phyloP scores from a whole-genome alignment of 2,329 filamentous ascomycete genomes.

The Colletotrichum acutatum region DNA sequence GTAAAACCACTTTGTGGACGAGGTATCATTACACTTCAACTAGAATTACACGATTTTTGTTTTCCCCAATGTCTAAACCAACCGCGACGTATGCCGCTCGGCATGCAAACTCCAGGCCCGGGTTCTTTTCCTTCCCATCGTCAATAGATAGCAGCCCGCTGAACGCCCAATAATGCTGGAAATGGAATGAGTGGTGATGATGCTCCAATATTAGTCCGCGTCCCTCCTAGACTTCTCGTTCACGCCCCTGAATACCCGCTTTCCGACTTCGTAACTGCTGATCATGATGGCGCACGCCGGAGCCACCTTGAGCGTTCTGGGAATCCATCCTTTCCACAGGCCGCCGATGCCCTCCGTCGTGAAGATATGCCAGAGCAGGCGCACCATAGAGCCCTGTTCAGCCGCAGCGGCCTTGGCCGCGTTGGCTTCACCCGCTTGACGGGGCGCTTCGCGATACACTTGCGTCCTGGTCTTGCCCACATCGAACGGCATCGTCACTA shows the following conservation, averaged over 20 bases:
- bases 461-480: constrained; percentile 97
- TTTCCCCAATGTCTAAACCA: constrained; percentile 23
- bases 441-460: constrained; percentile 72
- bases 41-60: constrained; percentile 20
- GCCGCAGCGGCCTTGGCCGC: constrained; percentile 60
- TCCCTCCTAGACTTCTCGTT: constrained; percentile 64
- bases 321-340: constrained; percentile 91
- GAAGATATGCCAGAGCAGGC: constrained; percentile 92
- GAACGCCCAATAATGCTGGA: constrained; percentile 33
- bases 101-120: constrained; percentile 26
- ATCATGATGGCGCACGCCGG: constrained; percentile 99
- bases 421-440: constrained; percentile 45
- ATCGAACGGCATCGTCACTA: constrained; percentile 94
- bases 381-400: constrained; percentile 81
- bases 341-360: constrained; percentile 83
- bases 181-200: constrained; percentile 15
- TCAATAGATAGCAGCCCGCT: constrained; percentile 27
- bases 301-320: constrained; percentile 91
- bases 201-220: constrained; percentile 11
- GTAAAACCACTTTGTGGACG: not conserved
- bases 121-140: constrained; percentile 2
- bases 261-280: constrained; percentile 95
- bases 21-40: constrained; percentile 32
- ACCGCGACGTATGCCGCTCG: constrained; percentile 19
- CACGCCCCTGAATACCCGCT: constrained; percentile 82